These are phyloP conservation scores for Pichia scutulata DNA, from an alignment of 805 yeast genomes.

Conservation along the genomic window DNA sequence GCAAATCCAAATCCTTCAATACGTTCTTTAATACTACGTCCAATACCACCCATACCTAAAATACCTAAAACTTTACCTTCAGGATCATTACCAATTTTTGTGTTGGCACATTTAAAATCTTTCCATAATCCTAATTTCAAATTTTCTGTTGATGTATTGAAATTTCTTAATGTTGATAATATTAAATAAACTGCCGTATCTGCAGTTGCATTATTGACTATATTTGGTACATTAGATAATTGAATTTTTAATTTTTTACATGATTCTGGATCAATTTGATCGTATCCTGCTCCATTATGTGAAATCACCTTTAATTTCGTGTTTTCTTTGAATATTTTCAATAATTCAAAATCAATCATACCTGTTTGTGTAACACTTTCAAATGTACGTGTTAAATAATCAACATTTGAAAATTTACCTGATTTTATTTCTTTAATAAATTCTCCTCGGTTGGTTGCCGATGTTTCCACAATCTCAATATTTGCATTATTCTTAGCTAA, in stretches of 20 bases:
- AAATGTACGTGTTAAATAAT: slow-evolving; percentile 36
- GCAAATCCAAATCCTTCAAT: slow-evolving; percentile 70
- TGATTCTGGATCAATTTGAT: slow-evolving; percentile 38
- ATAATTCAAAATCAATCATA: slow-evolving; percentile 37
- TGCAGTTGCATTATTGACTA: slow-evolving; percentile 50
- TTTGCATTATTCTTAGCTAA: slow-evolving; percentile 20
- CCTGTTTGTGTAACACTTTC: slow-evolving; percentile 34
- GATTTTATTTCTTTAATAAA: slow-evolving; percentile 31
- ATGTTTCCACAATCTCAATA: slow-evolving; percentile 40
- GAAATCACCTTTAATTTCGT: slow-evolving; percentile 35
- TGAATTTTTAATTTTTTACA: slow-evolving; percentile 36
- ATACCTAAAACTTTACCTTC: slow-evolving; percentile 71
- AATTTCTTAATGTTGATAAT: slow-evolving; percentile 49
- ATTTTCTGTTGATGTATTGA: slow-evolving; percentile 48
- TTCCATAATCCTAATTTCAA: slow-evolving; percentile 60
- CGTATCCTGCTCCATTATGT: slow-evolving; percentile 55
- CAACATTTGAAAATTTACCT: slow-evolving; percentile 30
- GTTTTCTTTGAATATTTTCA: slow-evolving; percentile 27
- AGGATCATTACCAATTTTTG: slow-evolving; percentile 67
- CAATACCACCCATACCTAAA: slow-evolving; percentile 86
- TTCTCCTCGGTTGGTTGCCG: slow-evolving; percentile 34
- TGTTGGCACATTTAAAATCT: slow-evolving; percentile 38
- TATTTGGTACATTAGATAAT: slow-evolving; percentile 44
- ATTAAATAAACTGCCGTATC: slow-evolving; percentile 46
- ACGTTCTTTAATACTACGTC: slow-evolving; percentile 68